Evolutionary conservation across 2,329 filamentous ascomycete species (phyloP).

Genomic region (Lachnellula subtilissima): DNA sequence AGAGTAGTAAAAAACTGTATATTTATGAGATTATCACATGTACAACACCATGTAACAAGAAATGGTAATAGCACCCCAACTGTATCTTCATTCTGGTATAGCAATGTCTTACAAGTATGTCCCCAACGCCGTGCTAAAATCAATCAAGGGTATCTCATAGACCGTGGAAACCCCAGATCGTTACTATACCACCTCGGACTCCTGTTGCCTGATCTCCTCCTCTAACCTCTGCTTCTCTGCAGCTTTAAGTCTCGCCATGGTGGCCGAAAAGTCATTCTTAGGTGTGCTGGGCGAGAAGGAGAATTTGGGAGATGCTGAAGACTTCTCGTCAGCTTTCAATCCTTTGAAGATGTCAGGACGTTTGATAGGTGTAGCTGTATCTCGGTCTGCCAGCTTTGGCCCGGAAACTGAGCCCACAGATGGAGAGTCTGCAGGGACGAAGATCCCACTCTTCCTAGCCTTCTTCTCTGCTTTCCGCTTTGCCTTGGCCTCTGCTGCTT

Average conservation of each 20-base stretch:
- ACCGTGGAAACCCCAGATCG: slow-evolving; percentile 11
- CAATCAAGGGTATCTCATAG: slow-evolving; percentile 12
- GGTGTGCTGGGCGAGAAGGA: slow-evolving; percentile 28
- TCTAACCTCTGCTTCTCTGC: slow-evolving; percentile 50
- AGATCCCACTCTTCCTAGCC: slow-evolving; percentile 35
- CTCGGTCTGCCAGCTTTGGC: slow-evolving; percentile 15
- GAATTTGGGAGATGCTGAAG: slow-evolving; percentile 32
- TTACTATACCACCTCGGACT: slow-evolving; percentile 37
- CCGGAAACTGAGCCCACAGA: slow-evolving; percentile 7
- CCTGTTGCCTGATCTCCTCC: slow-evolving; percentile 46
- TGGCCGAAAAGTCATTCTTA: slow-evolving; percentile 35
- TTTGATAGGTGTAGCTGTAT: slow-evolving; percentile 29
- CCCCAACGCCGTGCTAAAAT: slow-evolving; percentile 28
- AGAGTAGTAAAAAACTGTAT: slow-evolving; percentile 27
- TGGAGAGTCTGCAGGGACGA: slow-evolving; percentile 24
- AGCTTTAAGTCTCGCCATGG: slow-evolving; percentile 52
- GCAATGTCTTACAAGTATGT: slow-evolving; percentile 16
- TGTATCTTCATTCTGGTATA: slow-evolving; percentile 8
- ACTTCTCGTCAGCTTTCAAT: slow-evolving; percentile 38
- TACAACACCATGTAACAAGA: slow-evolving; percentile 1
- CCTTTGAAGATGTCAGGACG: slow-evolving; percentile 32
- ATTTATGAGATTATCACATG: slow-evolving; percentile 1
- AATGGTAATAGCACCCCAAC: slow-evolving; percentile 1
- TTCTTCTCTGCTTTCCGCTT: slow-evolving; percentile 33
- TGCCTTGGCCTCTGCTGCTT: slow-evolving; percentile 37